Evolutionary conservation across 352 stramenopile genomes (phyloP).

Genomic region (Phytophthora fragariaefolia): DNA sequence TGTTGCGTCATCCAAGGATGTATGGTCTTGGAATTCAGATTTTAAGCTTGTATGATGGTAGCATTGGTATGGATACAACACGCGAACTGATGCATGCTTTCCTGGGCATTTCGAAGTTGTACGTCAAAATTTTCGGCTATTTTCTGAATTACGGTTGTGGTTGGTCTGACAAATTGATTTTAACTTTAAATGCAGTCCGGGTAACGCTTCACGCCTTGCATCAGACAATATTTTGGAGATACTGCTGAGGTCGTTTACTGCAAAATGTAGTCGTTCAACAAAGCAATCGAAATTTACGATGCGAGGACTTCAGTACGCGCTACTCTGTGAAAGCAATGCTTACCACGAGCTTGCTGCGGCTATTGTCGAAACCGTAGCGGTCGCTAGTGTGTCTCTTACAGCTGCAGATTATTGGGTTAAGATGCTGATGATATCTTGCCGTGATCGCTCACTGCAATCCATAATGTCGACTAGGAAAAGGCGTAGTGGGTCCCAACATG

Average conservation of each 20-base stretch:
- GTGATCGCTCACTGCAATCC: constrained; percentile 14
- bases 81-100: constrained; percentile 23
- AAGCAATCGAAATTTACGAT: background rate
- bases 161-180: constrained; percentile 7
- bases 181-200: constrained; percentile 28
- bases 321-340: constrained; percentile 39
- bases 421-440: constrained; percentile 25
- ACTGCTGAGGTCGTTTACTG: constrained; percentile 43
- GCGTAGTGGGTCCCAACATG: background rate
- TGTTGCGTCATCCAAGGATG: constrained; percentile 28
- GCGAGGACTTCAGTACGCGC: constrained; percentile 22
- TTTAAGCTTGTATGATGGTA: constrained; percentile 27
- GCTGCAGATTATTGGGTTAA: constrained; percentile 38
- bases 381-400: constrained; percentile 27
- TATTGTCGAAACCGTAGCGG: constrained; percentile 33
- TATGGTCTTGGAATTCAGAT: constrained; percentile 42
- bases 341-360: constrained; percentile 24
- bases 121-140: constrained; percentile 16
- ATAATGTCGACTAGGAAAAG: constrained; percentile 6
- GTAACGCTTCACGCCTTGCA: constrained; percentile 31
- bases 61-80: constrained; percentile 13
- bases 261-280: background rate
- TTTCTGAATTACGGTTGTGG: background rate
- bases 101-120: constrained; percentile 29
- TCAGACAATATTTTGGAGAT: constrained; percentile 28